Evolutionary conservation across 2,329 filamentous ascomycete species (phyloP).

Genomic region (Zymoseptoria tritici): DNA sequence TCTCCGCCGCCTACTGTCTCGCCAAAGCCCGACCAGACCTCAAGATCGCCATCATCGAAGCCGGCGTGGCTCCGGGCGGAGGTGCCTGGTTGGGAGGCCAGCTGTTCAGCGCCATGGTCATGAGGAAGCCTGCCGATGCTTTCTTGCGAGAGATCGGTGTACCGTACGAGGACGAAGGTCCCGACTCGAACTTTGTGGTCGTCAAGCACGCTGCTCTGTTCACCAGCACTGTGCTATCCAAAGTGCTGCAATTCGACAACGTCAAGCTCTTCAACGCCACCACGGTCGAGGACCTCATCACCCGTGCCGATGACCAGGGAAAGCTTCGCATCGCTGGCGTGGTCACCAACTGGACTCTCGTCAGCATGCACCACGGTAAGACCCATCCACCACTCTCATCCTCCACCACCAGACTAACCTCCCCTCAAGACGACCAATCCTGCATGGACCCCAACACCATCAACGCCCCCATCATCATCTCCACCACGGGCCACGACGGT

Average conservation of each 20-base stretch:
- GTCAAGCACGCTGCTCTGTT: slow-evolving; percentile 92
- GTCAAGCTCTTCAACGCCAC: slow-evolving; percentile 97
- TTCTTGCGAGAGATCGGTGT: slow-evolving; percentile 78
- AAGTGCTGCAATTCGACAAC: slow-evolving; percentile 78
- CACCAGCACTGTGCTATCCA: slow-evolving; percentile 77
- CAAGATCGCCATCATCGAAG: slow-evolving; percentile 86
- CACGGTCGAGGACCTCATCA: slow-evolving; percentile 86
- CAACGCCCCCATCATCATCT: slow-evolving; percentile 82
- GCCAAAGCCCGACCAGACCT: slow-evolving; percentile 78
- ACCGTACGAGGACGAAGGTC: slow-evolving; percentile 76
- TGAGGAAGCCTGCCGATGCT: slow-evolving; percentile 83
- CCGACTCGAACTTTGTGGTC: slow-evolving; percentile 61
- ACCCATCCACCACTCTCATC: neutral
- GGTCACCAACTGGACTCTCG: slow-evolving; percentile 93
- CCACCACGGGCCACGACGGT: slow-evolving; percentile 77
- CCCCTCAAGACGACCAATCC: slow-evolving; percentile 48
- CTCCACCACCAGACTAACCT: neutral
- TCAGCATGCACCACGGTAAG: slow-evolving; percentile 48
- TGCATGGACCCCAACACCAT: slow-evolving; percentile 99
- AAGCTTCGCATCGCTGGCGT: slow-evolving; percentile 73
- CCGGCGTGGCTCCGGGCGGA: slow-evolving; percentile 76
- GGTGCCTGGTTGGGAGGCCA: slow-evolving; percentile 91
- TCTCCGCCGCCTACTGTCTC: slow-evolving; percentile 77
- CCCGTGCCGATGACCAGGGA: slow-evolving; percentile 51
- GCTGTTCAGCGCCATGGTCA: slow-evolving; percentile 91